Evolutionary conservation across 148 eudicot genomes (phyloP).

Genomic region (Beta vulgaris): DNA sequence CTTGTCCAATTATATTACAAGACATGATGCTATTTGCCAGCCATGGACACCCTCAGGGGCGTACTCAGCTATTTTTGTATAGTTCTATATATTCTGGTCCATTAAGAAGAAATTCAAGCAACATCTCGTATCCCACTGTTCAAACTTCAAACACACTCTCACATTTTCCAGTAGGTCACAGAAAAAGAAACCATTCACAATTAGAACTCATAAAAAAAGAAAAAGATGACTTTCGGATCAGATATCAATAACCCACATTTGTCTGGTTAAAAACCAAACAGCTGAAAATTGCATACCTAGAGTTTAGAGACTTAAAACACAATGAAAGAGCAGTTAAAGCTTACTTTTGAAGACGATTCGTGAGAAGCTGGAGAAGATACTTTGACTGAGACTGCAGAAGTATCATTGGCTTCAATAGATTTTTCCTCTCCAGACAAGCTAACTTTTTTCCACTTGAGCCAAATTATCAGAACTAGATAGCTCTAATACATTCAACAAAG

Average conservation of each 20-base stretch:
- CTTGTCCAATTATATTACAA: not conserved
- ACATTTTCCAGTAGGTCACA: not conserved
- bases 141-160: not conserved
- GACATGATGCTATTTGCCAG: not conserved
- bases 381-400: conserved; percentile 75
- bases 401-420: conserved; percentile 41
- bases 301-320: not conserved
- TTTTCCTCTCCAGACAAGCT: not conserved
- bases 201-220: not conserved
- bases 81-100: not conserved
- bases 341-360: conserved; percentile 67
- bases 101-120: not conserved
- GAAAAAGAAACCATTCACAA: not conserved
- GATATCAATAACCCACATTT: not conserved
- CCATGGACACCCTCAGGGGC: not conserved
- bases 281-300: not conserved
- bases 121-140: not conserved
- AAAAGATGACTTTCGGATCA: not conserved
- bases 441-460: not conserved
- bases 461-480: not conserved
- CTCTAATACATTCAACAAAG: not conserved
- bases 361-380: conserved; percentile 73
- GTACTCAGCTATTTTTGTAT: not conserved
- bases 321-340: not conserved
- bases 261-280: not conserved